phyloP scores from a whole-genome alignment of 2,329 filamentous ascomycete species.

The Xylaria sp. region DNA sequence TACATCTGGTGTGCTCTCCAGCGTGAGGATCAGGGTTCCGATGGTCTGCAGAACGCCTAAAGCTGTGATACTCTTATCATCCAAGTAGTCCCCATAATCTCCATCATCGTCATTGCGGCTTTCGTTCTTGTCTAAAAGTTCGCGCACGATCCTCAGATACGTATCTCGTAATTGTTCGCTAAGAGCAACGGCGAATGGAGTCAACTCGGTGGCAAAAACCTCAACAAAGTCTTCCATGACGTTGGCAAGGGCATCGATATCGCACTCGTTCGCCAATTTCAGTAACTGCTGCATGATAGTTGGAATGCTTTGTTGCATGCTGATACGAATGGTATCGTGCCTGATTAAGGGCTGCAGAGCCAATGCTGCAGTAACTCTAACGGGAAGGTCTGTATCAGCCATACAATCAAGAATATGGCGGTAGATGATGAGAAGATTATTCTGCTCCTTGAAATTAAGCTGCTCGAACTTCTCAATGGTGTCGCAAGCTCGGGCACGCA shows the following conservation, averaged over 20 bases:
- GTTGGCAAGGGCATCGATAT: slow-evolving; percentile 95
- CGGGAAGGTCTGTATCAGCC: slow-evolving; percentile 92
- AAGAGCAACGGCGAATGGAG: slow-evolving; percentile 94
- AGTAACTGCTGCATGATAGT: slow-evolving; percentile 99
- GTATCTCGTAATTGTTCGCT: slow-evolving; percentile 97
- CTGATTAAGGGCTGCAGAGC: slow-evolving; percentile 95
- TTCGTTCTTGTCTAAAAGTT: slow-evolving; percentile 88
- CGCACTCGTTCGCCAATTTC: slow-evolving; percentile 96
- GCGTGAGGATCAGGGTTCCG: slow-evolving; percentile 92
- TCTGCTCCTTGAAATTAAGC: slow-evolving; percentile 94
- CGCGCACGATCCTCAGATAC: slow-evolving; percentile 91
- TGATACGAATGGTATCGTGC: slow-evolving; percentile 91
- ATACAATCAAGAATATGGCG: slow-evolving; percentile 96
- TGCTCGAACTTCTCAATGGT: slow-evolving; percentile 98
- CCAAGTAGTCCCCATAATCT: slow-evolving; percentile 87
- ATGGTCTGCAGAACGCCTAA: slow-evolving; percentile 97
- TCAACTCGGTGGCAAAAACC: slow-evolving; percentile 96
- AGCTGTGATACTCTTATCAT: slow-evolving; percentile 98
- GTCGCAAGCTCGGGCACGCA: slow-evolving; percentile 94
- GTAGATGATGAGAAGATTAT: slow-evolving; percentile 96
- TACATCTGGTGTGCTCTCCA: slow-evolving; percentile 97
- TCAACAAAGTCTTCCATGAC: slow-evolving; percentile 99
- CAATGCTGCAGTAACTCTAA: slow-evolving; percentile 92
- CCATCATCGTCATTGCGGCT: slow-evolving; percentile 81
- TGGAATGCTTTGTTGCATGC: slow-evolving; percentile 97